Evolutionary conservation across 345 rosid species (phyloP).

Genomic region (Kernera saxatilis): DNA sequence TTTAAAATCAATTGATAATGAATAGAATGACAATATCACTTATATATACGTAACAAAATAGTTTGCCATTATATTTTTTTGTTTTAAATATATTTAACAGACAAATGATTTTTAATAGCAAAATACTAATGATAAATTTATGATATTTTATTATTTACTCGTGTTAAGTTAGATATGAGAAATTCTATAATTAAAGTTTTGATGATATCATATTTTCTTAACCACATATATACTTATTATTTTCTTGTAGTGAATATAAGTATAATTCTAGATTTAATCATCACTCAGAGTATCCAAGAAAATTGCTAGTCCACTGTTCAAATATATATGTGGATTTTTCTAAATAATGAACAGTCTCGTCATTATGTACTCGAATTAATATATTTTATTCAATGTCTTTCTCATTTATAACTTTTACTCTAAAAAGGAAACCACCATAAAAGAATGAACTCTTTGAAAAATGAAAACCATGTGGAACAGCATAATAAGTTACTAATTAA

Average conservation of each 20-base stretch:
- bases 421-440: background rate
- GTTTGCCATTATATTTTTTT: too few relatives aligned
- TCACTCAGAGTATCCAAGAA: background rate
- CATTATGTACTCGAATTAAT: background rate
- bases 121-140: too few relatives aligned
- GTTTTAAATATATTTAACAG: too few relatives aligned
- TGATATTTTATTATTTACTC: too few relatives aligned
- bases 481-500: slow-evolving; percentile 10
- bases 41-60: too few relatives aligned
- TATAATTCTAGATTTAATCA: background rate
- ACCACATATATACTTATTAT: background rate
- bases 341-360: background rate
- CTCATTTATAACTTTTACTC: background rate
- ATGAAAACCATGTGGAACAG: slow-evolving; percentile 11
- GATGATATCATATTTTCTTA: background rate
- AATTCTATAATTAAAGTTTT: background rate
- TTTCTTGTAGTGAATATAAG: background rate
- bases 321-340: background rate
- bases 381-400: background rate
- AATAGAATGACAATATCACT: too few relatives aligned
- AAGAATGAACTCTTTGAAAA: slow-evolving; percentile 1
- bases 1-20: too few relatives aligned
- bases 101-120: too few relatives aligned
- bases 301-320: background rate
- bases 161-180: background rate